These are phyloP conservation scores for Pilaira anomala DNA, from an alignment of 192 early-diverging fungal genomes.

Conservation along the genomic window DNA sequence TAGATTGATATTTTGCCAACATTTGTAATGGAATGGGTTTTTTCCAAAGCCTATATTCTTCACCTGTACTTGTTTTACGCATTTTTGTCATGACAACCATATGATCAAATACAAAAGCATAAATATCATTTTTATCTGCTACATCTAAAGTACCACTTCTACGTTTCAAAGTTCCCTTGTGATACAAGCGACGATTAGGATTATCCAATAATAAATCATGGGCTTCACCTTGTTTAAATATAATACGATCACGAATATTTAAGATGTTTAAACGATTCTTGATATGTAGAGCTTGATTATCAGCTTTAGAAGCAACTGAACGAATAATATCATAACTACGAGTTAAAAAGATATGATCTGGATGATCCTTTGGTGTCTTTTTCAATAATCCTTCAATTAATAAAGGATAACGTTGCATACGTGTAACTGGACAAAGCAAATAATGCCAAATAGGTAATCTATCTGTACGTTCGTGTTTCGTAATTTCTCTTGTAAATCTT, in stretches of 20 bases:
- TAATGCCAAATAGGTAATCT: slow-evolving; percentile 33
- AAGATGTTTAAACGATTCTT: slow-evolving; percentile 19
- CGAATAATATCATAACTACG: slow-evolving; percentile 21
- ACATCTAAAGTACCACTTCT: slow-evolving; percentile 35
- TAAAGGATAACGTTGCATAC: slow-evolving; percentile 83
- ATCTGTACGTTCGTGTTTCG: slow-evolving; percentile 19
- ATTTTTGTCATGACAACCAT: slow-evolving; percentile 71
- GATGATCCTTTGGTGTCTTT: slow-evolving; percentile 74
- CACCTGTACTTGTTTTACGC: slow-evolving; percentile 53
- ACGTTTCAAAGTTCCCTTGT: slow-evolving; percentile 75
- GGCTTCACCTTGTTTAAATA: slow-evolving; percentile 32
- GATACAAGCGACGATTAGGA: slow-evolving; percentile 66
- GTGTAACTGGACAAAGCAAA: slow-evolving; percentile 76
- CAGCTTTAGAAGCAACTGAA: slow-evolving; percentile 1
- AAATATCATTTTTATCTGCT: slow-evolving; percentile 62
- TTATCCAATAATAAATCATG: slow-evolving; percentile 74
- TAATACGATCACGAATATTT: slow-evolving; percentile 25
- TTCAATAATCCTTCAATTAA: slow-evolving; percentile 81
- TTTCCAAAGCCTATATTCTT: slow-evolving; percentile 59
- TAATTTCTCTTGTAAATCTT: slow-evolving; percentile 63
- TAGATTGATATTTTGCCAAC: slow-evolving; percentile 28
- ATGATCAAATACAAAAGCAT: slow-evolving; percentile 89
- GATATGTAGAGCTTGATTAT: not conserved
- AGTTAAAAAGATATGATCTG: slow-evolving; percentile 67
- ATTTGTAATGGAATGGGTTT: slow-evolving; percentile 80